Base-by-base conservation (phyloP, 192 early-diverging fungal species). In the Umbelopsis ramanniana region DNA sequence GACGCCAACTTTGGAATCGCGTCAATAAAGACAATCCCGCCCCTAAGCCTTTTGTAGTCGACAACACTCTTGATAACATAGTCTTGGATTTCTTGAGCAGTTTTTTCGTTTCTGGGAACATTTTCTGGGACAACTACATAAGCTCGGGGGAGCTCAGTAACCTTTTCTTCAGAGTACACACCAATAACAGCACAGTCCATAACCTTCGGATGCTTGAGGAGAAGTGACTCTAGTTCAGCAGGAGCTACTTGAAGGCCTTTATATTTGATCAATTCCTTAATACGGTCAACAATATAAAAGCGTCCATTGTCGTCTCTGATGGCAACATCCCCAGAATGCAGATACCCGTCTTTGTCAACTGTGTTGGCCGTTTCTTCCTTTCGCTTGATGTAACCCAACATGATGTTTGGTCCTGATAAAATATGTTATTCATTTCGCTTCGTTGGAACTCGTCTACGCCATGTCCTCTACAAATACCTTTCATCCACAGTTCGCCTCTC, bases 191-290 rank as follows among this genome's bases (percentile, higher is more conserved):
- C 87, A 8, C 84, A 86, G 63, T 92, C 92, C 47, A 84, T 74
- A 38, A 98, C 83, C 19, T 74, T 68, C 1, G 92, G 90, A 69
- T 95, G 90, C 46, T 85, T 82, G 4, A 93, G n/a, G 6, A 50
- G 48, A 6, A 50, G n/a, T 3, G 48, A 8, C n/a, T 50, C 48
- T 2, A 50, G 6, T 19, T 50, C 48, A 3, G 48, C 48, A 21
- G 48, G 48, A 50, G 48, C 14, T n/a, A 50, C 48, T 71, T 94
- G 91, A 71, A 88, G 82, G 4, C 91, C 83, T 72, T 93, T 93
- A 85, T 87, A 91, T 71, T 94, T 94, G 86, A 94, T 93, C 14
- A 94, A 78, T 60, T 94, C 91, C 73, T 93, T 94, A 43, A 91
- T 70, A 21, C 92, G 84, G 70, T 93, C 91, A 15, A 90, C 84